phyloP scores from a whole-genome alignment of 2,329 filamentous ascomycete genomes.

The Calonectria pseudoreteaudii region DNA sequence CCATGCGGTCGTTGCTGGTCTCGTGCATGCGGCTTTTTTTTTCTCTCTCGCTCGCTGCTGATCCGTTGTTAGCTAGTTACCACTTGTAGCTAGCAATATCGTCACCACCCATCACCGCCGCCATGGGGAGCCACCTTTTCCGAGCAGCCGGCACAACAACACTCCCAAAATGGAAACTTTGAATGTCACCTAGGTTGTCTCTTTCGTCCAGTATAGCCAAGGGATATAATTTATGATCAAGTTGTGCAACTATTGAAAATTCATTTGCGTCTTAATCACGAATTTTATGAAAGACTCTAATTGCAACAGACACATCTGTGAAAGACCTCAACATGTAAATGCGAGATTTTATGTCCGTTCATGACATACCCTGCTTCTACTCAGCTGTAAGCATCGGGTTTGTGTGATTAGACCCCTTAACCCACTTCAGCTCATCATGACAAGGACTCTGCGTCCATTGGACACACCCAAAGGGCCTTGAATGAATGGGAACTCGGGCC shows the following conservation, averaged over 20 bases:
- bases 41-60: not conserved
- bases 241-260: not conserved
- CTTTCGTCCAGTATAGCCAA: not conserved
- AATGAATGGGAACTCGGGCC: not conserved
- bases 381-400: not conserved
- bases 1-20: constrained; percentile 8
- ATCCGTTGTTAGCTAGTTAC: not conserved
- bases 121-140: not conserved
- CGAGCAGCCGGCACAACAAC: not conserved
- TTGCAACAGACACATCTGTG: not conserved
- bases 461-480: not conserved
- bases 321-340: not conserved
- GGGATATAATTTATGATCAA: not conserved
- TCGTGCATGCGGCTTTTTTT: constrained; percentile 27
- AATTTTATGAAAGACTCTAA: not conserved
- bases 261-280: not conserved
- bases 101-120: not conserved
- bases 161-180: not conserved
- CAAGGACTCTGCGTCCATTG: not conserved
- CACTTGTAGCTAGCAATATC: not conserved
- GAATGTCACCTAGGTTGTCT: not conserved
- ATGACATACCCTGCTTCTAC: not conserved
- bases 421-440: not conserved
- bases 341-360: not conserved
- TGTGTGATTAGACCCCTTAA: not conserved